Evolutionary conservation across 495 filamentous ascomycete species (phyloP).

Genomic region (Stereocaulon alpinum): DNA sequence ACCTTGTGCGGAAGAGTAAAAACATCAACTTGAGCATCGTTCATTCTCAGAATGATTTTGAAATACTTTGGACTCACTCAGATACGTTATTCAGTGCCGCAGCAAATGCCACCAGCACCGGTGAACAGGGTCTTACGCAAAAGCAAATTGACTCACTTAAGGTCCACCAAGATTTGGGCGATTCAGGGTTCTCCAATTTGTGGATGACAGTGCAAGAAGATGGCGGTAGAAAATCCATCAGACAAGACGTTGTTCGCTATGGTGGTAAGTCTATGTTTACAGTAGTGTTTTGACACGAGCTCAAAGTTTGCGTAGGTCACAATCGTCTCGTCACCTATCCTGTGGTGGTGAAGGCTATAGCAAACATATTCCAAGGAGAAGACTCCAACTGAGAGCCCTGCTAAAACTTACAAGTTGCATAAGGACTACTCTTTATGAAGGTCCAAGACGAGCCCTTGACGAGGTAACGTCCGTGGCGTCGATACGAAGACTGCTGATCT

Average conservation of each 20-base stretch:
- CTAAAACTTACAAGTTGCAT: too few species aligned
- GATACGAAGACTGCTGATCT: too few species aligned
- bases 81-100: conserved; percentile 46
- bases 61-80: conserved; percentile 60
- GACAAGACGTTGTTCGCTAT: conserved; percentile 16
- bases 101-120: conserved; percentile 40
- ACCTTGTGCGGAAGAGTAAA: conserved; percentile 30
- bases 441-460: too few species aligned
- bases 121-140: conserved; percentile 21
- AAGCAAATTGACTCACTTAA: conserved; percentile 22
- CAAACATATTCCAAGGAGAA: conserved; percentile 10
- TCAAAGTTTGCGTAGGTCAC: conserved; percentile 16
- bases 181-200: conserved; percentile 10
- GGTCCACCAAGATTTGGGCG: conserved; percentile 10
- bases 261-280: conserved; percentile 13
- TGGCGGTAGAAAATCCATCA: conserved; percentile 13
- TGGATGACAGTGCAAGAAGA: conserved; percentile 19
- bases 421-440: too few species aligned
- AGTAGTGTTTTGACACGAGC: neutral
- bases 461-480: too few species aligned
- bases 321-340: conserved; percentile 23
- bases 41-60: conserved; percentile 63
- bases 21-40: conserved; percentile 59
- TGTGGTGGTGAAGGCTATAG: conserved; percentile 16
- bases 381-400: neutral